Conservation (phyloP, 2,329 filamentous ascomycete species). For the Scedosporium apiospermum region DNA sequence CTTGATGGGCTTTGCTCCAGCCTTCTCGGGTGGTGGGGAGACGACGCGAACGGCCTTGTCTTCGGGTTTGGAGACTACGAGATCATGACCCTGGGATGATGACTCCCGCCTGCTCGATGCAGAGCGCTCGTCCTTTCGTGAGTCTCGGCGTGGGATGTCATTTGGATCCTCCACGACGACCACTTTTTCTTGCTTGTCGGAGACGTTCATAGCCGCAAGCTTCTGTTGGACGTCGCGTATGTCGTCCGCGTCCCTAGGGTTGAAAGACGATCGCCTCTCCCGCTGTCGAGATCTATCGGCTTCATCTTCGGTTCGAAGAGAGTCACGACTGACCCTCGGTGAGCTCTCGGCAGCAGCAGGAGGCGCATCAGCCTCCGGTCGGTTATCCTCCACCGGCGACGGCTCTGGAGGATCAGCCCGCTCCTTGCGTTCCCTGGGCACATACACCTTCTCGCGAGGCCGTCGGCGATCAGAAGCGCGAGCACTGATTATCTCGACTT, state of each 20-base stretch:
- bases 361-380: background rate
- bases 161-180: conserved; percentile 1
- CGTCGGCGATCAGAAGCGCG: conserved; percentile 1
- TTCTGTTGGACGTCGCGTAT: conserved; percentile 41
- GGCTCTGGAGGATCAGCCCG: background rate
- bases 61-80: conserved; percentile 19
- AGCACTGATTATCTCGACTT: conserved; percentile 11
- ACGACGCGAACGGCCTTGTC: conserved; percentile 56
- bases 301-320: background rate
- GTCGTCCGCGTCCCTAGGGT: conserved; percentile 42
- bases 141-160: conserved; percentile 4
- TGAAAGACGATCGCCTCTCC: conserved; percentile 24
- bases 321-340: background rate
- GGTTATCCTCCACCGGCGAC: background rate
- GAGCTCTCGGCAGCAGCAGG: background rate
- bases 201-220: conserved; percentile 30
- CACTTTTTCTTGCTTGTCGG: conserved; percentile 2
- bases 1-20: conserved; percentile 61
- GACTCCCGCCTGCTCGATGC: background rate
- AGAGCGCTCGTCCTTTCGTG: background rate
- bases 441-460: conserved; percentile 10
- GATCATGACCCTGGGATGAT: conserved; percentile 26
- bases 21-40: conserved; percentile 58
- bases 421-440: conserved; percentile 1
- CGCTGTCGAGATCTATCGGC: background rate